Evolutionary conservation across 163 green algal genomes (phyloP), one percentile per base, ranked within the genome.

Genomic region (Scenedesmus sp.): DNA sequence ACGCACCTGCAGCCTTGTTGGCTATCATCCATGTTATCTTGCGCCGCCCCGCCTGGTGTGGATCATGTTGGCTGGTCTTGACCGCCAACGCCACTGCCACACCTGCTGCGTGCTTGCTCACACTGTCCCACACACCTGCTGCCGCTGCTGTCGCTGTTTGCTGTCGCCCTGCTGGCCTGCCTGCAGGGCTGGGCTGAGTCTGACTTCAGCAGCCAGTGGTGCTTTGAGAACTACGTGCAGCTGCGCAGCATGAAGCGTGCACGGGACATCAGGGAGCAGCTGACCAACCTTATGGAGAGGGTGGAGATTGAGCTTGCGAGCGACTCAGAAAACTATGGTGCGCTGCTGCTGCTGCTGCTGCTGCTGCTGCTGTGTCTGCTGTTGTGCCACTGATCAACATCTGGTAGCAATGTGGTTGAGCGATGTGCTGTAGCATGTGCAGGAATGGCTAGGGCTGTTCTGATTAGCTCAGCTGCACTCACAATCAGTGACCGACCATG

Each of bases 161-260:
- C n/a, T n/a, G n/a, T n/a, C n/a, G n/a, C n/a, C n/a, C n/a, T n/a
- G n/a, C n/a, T n/a, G n/a, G n/a, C 13, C 49, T 56, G 49, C 49
- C 15, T 68, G 65, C 65, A 76, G 65, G 90, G 83, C 81, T 99
- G 98, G 98, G 95, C 94, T 3, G 98, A 99, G 91, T 97, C 95
- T 43, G 95, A 96, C 91, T 99, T 98, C 93, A 95, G 93, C 70
- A 95, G 94, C 2, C 97, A 99, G 92, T 99, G 95, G 94, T 99
- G 98, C 96, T 98, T 96, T 81, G 98, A 99, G 88, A 99, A 99
- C 94, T 99, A 98, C 92, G 97, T 99, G 40, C 97, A 98, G 94
- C 92, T 97, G 53, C 94, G 97, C 37, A 97, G 94, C 70, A 99
- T 99, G 98, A 99, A 99, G 95, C 94, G 97, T 0, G 98, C 98